Evolutionary conservation across 73 alveolate genomes (phyloP).

Genomic region (Urostyla sp.): DNA sequence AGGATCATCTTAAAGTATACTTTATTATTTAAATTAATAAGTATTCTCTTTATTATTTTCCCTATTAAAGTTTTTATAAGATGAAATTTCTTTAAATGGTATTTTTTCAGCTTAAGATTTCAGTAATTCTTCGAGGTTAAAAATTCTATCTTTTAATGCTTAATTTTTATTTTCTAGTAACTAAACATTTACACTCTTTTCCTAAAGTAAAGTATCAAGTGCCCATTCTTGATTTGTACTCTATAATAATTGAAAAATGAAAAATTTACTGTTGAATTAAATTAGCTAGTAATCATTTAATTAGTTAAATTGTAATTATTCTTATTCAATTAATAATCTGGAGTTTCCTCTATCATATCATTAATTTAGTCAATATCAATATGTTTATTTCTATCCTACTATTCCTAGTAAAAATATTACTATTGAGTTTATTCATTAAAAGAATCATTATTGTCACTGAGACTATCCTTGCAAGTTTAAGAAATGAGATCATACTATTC

Average conservation of each 20-base stretch:
- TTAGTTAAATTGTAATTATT: too few relatives aligned
- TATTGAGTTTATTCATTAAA: too few relatives aligned
- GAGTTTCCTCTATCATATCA: too few relatives aligned
- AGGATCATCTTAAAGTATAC: slow-evolving; percentile 10
- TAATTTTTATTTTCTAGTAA: slow-evolving; percentile 24
- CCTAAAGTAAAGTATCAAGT: slow-evolving; percentile 20
- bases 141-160: slow-evolving; percentile 41
- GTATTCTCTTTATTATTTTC: neutral
- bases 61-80: neutral
- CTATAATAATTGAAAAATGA: neutral
- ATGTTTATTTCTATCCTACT: too few relatives aligned
- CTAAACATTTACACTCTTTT: slow-evolving; percentile 25
- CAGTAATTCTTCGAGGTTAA: slow-evolving; percentile 24
- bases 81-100: neutral
- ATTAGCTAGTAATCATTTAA: slow-evolving; percentile 9
- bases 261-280: slow-evolving; percentile 8
- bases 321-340: too few relatives aligned
- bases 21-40: neutral
- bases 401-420: too few relatives aligned
- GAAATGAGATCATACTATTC: too few relatives aligned
- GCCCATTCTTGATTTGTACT: slow-evolving; percentile 50
- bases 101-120: neutral
- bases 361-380: too few relatives aligned
- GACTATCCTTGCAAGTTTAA: too few relatives aligned
- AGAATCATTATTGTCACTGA: too few relatives aligned